Evolutionary conservation across 176 grass and related monocot species (phyloP).

Genomic region (Cenchrus purpureus): DNA sequence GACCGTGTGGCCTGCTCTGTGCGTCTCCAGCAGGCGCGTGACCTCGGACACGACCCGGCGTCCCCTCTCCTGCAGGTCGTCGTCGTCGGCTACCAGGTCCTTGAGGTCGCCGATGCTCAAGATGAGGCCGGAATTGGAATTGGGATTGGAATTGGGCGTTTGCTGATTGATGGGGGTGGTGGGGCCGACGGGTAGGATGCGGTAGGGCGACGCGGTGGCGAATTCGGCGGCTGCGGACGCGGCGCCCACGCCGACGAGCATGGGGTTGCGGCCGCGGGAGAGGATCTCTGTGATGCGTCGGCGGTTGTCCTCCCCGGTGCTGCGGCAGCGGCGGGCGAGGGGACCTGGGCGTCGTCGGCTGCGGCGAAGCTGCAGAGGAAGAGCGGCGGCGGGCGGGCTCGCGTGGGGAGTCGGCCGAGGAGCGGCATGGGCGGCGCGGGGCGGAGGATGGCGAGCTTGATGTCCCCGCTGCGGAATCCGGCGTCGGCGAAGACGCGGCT

Average conservation of each 20-base stretch:
- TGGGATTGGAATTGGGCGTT: background rate
- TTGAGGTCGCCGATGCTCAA: conserved; percentile 85
- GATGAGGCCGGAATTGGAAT: conserved; percentile 41
- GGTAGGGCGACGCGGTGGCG: conserved; percentile 42
- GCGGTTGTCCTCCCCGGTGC: conserved; percentile 64
- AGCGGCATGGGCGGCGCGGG: conserved; percentile 64
- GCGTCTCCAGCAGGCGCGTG: conserved; percentile 72
- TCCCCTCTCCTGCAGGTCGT: conserved; percentile 43
- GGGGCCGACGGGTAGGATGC: conserved; percentile 49
- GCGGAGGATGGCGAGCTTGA: conserved; percentile 82
- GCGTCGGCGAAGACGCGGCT: conserved; percentile 94
- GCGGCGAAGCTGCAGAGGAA: conserved; percentile 87
- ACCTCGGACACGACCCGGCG: conserved; percentile 67
- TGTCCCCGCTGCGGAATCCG: conserved; percentile 70
- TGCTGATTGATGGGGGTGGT: conserved; percentile 10
- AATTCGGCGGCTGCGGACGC: conserved; percentile 68
- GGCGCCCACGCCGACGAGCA: conserved; percentile 85
- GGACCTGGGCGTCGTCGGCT: conserved; percentile 58
- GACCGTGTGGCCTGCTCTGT: conserved; percentile 35
- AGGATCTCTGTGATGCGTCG: conserved; percentile 77
- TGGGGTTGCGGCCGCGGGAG: conserved; percentile 70
- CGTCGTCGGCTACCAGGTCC: conserved; percentile 53
- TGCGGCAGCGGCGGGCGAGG: conserved; percentile 41
- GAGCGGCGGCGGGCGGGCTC: conserved; percentile 67
- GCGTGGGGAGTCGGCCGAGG: conserved; percentile 35